Evolutionary conservation across 176 grass and related monocot genomes (phyloP), one percentile per base, ranked within the genome.

Genomic region (Rhipidocladum racemiflorum): DNA sequence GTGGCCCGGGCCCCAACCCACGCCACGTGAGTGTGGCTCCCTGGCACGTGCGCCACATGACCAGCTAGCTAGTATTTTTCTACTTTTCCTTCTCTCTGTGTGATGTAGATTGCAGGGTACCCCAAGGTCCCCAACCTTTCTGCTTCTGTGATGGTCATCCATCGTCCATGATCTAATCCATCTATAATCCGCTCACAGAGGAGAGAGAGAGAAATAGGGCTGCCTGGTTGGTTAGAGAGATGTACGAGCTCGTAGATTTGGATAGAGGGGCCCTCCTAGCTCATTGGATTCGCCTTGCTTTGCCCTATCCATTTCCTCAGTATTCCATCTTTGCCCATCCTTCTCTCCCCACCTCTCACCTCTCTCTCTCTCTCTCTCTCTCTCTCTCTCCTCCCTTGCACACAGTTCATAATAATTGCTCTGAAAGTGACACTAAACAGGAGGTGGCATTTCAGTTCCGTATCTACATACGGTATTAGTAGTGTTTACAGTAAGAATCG

Each of bases 11-110:
- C 65, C 68, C 73, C 24, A 2, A 1, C 48, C 16, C 16, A 5
- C 7, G 7, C 51, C 20, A 54, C 20, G 0, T 54, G 51, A 21
- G 50, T 20, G 6, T 1, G 18, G 6, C 5, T 21, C 8, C 21
- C 30, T 1, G 27, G 79, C 83, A 89, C 83, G 51, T 83, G 85
- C 55, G 46, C 62, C 82, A 81, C 77, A 59, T 81, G 86, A 6
- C 14, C 61, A 25, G n/a, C 7, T 9, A 9, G 30, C 30, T 32
- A 32, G 30, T 2, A 2, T 32, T 34, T 44, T 44, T 44, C 10
- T 44, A 12, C 44, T 0, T 14, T 15, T 4, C 44, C 3, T 15
- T 45, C 3, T 45, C 12, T 14, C 44, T 45, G 14, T 46, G 3
- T 46, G 3, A 46, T 46, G 44, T 46, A 18, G 48, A n/a, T n/a